Evolutionary conservation across 768 basidiomycete genomes (phyloP).

Genomic region (Trametopsis cervina): DNA sequence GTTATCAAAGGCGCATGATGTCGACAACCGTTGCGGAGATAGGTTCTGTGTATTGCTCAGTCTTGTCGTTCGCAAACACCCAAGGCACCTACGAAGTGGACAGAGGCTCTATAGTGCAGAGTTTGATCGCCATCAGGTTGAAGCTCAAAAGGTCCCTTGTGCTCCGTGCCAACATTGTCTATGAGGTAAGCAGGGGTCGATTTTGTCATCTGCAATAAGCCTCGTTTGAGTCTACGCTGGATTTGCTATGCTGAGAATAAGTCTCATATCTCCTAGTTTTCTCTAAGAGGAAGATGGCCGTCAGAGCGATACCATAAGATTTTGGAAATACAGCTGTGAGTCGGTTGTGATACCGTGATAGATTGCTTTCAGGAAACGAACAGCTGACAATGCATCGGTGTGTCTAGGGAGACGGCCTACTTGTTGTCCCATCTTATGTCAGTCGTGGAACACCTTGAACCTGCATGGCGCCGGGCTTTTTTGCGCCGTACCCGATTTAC

Average conservation of each 20-base stretch:
- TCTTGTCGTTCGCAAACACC: constrained; percentile 65
- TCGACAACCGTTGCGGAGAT: constrained; percentile 62
- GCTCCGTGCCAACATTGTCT: constrained; percentile 51
- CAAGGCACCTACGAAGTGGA: constrained; percentile 38
- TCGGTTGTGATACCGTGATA: constrained; percentile 6
- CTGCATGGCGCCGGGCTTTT: constrained; percentile 72
- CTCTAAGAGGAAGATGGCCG: constrained; percentile 74
- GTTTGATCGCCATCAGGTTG: constrained; percentile 64
- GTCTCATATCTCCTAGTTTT: constrained; percentile 44
- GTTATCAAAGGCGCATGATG: constrained; percentile 64
- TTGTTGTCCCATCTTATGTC: constrained; percentile 70
- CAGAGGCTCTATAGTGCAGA: constrained; percentile 48
- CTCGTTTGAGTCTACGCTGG: no score
- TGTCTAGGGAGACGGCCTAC: constrained; percentile 55
- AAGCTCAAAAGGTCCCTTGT: constrained; percentile 61
- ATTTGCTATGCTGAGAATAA: no score
- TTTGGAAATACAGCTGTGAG: constrained; percentile 61
- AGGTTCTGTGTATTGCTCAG: constrained; percentile 67
- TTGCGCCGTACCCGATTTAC: constrained; percentile 67
- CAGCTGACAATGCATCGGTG: constrained; percentile 7
- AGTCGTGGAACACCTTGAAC: constrained; percentile 64
- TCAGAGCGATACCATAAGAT: constrained; percentile 68
- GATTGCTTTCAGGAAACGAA: not conserved
- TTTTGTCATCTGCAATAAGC: no score
- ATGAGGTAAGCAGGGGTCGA: constrained; percentile 44